phyloP scores from a whole-genome alignment of 257 asterid genomes.

The Solanum phureja region DNA sequence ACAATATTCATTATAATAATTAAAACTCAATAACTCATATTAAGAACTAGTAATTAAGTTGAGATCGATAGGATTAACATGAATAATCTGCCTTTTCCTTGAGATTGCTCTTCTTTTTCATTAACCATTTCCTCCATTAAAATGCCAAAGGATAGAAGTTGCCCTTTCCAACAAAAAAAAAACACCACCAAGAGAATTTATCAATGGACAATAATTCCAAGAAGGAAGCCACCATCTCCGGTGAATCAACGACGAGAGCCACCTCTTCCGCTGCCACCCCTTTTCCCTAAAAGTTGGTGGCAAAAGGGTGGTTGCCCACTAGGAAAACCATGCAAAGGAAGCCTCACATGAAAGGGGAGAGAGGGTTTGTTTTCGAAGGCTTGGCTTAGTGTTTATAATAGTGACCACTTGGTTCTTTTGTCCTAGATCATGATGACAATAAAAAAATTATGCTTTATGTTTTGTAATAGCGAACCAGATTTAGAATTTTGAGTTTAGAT shows the following conservation, averaged over 20 bases:
- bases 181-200: neutral
- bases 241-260: neutral
- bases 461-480: rapidly evolving
- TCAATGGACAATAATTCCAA: neutral
- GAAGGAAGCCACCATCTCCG: neutral
- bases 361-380: neutral
- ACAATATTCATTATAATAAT: neutral
- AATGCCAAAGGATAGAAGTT: slow-evolving; percentile 4
- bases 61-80: neutral
- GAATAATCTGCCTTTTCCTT: neutral
- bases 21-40: neutral
- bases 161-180: neutral
- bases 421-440: neutral
- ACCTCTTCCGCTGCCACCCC: neutral
- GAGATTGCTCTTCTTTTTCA: neutral
- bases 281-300: neutral
- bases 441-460: neutral
- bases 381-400: neutral
- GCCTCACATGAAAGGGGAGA: neutral
- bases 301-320: neutral
- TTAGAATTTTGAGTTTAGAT: neutral
- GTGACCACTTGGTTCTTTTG: neutral
- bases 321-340: neutral
- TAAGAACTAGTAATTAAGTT: neutral
- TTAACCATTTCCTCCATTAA: neutral